A percentile compares a stretch with the other conserved stretches of the same genome.
phyloP scores from a whole-genome alignment of 176 grass and related monocot species.

The Aegilops longissima region DNA sequence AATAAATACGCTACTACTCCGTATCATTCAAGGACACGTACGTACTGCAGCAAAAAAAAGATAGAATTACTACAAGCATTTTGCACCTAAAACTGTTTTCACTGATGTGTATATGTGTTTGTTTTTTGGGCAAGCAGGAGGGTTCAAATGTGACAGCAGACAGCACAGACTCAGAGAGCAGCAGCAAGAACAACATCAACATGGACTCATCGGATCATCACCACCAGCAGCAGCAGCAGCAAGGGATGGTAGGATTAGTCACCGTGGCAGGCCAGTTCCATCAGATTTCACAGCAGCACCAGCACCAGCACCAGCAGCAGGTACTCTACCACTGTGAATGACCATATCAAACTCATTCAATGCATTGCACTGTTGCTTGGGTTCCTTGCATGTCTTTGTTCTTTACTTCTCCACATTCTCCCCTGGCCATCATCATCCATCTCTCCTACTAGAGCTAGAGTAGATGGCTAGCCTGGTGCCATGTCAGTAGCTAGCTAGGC shows the following conservation, averaged over 20 bases:
- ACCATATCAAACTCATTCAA: neutral
- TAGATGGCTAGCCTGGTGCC: neutral
- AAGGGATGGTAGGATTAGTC: neutral
- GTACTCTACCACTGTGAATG: conserved; percentile 10
- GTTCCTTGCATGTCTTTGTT: conserved; percentile 4
- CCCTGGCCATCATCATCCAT: conserved; percentile 13
- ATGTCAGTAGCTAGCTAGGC: conserved; percentile 34
- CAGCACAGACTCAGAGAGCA: conserved; percentile 52
- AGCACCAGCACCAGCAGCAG: conserved; percentile 30
- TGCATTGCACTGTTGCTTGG: neutral
- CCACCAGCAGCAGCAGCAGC: conserved; percentile 2
- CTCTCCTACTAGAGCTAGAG: neutral
- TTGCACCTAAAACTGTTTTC: neutral
- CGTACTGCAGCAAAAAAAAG: no score
- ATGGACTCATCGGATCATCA: conserved; percentile 37
- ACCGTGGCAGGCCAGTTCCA: conserved; percentile 38
- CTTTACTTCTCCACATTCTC: conserved; percentile 15
- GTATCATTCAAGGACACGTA: no score
- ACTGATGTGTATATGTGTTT: neutral
- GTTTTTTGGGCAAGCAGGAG: conserved; percentile 19
- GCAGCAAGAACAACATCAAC: conserved; percentile 49
- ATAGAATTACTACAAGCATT: neutral
- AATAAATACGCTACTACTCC: neutral
- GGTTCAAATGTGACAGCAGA: conserved; percentile 44
- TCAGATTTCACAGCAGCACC: conserved; percentile 32